phyloP scores from a whole-genome alignment of 163 green algal genomes.

The Coccomyxa subellipsoidea region DNA sequence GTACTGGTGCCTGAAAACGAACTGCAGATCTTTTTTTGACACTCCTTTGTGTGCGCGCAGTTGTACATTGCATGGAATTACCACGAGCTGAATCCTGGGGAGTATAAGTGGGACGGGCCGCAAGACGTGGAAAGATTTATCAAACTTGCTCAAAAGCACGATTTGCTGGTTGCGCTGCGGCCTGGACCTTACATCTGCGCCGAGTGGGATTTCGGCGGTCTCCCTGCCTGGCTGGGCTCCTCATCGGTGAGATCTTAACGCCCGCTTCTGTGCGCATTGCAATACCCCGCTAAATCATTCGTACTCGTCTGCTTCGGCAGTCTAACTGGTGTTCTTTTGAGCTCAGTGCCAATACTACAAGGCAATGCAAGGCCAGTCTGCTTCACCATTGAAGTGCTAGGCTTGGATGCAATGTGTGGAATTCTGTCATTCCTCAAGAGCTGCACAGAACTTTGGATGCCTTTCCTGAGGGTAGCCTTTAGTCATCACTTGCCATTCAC shows the following conservation, averaged over 20 bases:
- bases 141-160: conserved; percentile 34
- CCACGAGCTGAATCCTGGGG: conserved; percentile 53
- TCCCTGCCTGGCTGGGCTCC: conserved; percentile 60
- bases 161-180: conserved; percentile 48
- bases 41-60: no score
- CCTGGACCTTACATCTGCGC: conserved; percentile 73
- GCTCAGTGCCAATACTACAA: not conserved
- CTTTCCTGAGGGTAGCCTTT: no score
- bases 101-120: conserved; percentile 42
- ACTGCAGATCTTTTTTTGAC: no score
- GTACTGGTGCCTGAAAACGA: no score
- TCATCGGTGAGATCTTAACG: conserved; percentile 16
- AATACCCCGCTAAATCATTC: not conserved
- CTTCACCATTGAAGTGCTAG: not conserved
- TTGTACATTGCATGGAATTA: conserved; percentile 64
- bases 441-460: no score
- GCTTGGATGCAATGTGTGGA: not conserved
- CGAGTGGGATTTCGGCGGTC: conserved; percentile 67
- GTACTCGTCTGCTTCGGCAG: no score
- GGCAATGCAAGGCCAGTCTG: no score
- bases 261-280: not conserved
- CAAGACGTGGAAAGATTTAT: conserved; percentile 52
- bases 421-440: not conserved
- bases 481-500: no score
- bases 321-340: not conserved